Evolutionary conservation across 1,139 yeast genomes (phyloP).

Genomic region (Hyphopichia wangnamkhiaoensis): DNA sequence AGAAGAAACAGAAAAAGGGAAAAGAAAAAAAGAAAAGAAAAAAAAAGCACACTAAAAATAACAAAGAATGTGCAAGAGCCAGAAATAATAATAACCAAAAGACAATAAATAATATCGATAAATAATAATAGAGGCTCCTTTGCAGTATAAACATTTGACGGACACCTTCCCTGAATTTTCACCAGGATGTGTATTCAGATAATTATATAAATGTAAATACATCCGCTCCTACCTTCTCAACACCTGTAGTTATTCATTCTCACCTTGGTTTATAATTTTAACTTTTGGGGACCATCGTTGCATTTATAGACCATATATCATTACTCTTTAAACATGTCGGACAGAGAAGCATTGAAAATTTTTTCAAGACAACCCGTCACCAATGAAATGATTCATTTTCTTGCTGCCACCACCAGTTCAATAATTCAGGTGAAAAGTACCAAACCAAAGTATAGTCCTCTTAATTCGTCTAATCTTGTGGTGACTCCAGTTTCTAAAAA

Average conservation of each 20-base stretch:
- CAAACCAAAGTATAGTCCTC: conserved; percentile 19
- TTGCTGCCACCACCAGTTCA: conserved; percentile 78
- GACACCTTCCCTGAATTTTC: too few relatives aligned
- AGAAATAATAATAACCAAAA: too few relatives aligned
- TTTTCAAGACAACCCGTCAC: conserved; percentile 79
- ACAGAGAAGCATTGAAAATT: conserved; percentile 63
- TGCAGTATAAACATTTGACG: not conserved
- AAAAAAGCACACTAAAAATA: not conserved
- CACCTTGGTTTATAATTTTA: too few relatives aligned
- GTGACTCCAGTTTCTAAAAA: conserved; percentile 26
- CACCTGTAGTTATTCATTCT: not conserved
- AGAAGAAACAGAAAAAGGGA: not conserved
- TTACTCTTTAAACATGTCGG: conserved; percentile 31
- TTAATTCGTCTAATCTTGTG: conserved; percentile 16
- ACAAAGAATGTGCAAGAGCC: not conserved
- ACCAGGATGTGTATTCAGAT: not conserved
- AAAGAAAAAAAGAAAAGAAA: not conserved
- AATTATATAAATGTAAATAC: too few relatives aligned
- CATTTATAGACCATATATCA: not conserved
- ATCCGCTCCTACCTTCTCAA: not conserved
- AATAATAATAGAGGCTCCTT: not conserved
- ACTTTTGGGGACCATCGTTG: not conserved
- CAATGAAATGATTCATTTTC: conserved; percentile 74
- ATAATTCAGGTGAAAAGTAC: conserved; percentile 60
- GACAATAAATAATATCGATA: too few relatives aligned